Evolutionary conservation across 2,329 filamentous ascomycete species (phyloP), one percentile per base, ranked within the genome.

Genomic region (Ceratocystis colombiana): DNA sequence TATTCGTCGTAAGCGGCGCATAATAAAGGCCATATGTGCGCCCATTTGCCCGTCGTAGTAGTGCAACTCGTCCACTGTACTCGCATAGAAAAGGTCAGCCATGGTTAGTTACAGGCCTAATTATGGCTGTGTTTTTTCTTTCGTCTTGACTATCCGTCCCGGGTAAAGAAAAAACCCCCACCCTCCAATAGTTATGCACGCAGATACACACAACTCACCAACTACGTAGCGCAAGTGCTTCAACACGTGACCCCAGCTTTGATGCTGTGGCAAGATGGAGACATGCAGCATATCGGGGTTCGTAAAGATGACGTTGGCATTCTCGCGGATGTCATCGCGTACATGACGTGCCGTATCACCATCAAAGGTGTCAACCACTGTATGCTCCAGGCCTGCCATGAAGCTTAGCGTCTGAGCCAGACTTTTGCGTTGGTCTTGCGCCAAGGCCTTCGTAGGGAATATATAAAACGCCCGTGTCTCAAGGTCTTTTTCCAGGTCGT

Each of bases 231-330:
- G 89, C 15, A 99, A 77, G 70, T 96, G 91, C 74, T 90, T 84
- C n/a, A 99, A 75, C 70, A 96, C 97, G 0, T 83, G 84, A 61
- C 92, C 83, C 94, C 94, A 99, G 37, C 83, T 83, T 69, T 90
- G 88, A 76, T 99, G 94, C 72, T 96, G 89, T 0, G 94, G 93
- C 2, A 99, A 76, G 30, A 99, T 95, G 0, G 90, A 95, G 44
- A 96, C 84, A 71, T 99, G 94, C 45, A 99, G 80, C 92, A 97
- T 99, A 72, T 99, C 94, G 0, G 94, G 94, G 71, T 99, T 99
- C 0, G 94, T 99, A 72, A 99, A 96, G 63, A 99, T 93, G 69
- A 97, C 90, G 28, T 90, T 83, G 0, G 88, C 94, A 75, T 95
- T 86, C 48, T 97, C 92, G 5, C 93, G 84, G 69, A 99, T 93